Evolutionary conservation across 805 yeast genomes (phyloP).

Genomic region (Candida michaelii): DNA sequence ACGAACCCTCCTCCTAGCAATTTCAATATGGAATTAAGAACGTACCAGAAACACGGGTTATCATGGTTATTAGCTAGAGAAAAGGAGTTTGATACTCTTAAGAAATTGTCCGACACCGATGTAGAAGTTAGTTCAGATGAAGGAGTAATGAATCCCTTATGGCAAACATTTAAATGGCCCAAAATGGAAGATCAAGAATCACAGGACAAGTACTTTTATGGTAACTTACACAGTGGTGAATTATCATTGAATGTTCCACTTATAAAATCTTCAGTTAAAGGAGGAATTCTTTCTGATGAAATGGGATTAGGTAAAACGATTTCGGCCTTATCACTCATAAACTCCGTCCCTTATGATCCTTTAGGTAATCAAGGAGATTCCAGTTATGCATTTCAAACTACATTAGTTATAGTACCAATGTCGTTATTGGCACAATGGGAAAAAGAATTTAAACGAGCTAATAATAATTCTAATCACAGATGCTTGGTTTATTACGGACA

Average conservation of each 20-base stretch:
- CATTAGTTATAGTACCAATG: slow-evolving; percentile 86
- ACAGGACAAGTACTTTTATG: slow-evolving; percentile 52
- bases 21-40: slow-evolving; percentile 60
- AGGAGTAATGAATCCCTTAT: slow-evolving; percentile 74
- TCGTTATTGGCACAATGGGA: slow-evolving; percentile 92
- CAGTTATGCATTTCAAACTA: slow-evolving; percentile 66
- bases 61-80: slow-evolving; percentile 90
- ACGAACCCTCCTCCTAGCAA: slow-evolving; percentile 48
- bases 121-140: slow-evolving; percentile 37
- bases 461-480: slow-evolving; percentile 39
- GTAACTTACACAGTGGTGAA: slow-evolving; percentile 78
- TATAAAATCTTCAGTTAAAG: slow-evolving; percentile 58
- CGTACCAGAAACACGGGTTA: slow-evolving; percentile 81
- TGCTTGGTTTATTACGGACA: slow-evolving; percentile 78
- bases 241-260: slow-evolving; percentile 68
- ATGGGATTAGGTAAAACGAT: slow-evolving; percentile 97
- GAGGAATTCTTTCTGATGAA: slow-evolving; percentile 93
- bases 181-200: background rate
- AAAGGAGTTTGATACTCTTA: slow-evolving; percentile 51
- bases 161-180: slow-evolving; percentile 87
- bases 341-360: slow-evolving; percentile 59
- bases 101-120: slow-evolving; percentile 21
- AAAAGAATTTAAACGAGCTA: slow-evolving; percentile 66
- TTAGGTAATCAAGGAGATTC: slow-evolving; percentile 13
- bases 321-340: slow-evolving; percentile 71